Percentiles rank a stretch among this genome's conserved stretches.
These are phyloP conservation scores for Termitomyces sp. DNA, from an alignment of 768 basidiomycete genomes.

Conservation along the genomic window DNA sequence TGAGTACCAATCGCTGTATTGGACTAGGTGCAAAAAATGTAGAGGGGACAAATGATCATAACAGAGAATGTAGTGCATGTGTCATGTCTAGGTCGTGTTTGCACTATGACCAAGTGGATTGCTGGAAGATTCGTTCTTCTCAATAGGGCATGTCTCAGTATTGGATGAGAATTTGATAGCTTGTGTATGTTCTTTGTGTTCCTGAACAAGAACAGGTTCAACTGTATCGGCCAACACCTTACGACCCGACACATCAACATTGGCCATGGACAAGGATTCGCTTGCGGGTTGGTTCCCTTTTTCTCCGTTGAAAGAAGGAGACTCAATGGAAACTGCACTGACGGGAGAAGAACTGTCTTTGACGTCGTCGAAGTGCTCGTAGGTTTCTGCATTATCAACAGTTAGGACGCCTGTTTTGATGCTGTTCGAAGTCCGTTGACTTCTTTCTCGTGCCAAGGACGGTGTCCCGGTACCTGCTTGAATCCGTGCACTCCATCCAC, in stretches of 20 bases:
- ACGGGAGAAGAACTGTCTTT: conserved; percentile 13
- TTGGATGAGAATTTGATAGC: neutral
- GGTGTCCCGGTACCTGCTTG: conserved; percentile 42
- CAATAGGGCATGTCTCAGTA: neutral
- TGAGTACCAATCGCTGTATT: neutral
- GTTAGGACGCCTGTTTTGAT: conserved; percentile 52
- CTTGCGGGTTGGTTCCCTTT: neutral
- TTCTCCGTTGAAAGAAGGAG: conserved; percentile 5
- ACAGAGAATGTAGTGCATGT: neutral
- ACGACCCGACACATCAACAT: conserved; percentile 1
- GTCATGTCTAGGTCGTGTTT: neutral
- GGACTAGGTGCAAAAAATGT: neutral
- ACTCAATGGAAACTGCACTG: conserved; percentile 4
- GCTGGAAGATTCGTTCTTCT: neutral
- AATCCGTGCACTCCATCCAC: conserved; percentile 79
- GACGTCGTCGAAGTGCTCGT: conserved; percentile 20
- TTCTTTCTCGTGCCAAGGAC: conserved; percentile 45
- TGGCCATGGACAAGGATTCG: neutral
- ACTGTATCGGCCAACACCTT: conserved; percentile 12
- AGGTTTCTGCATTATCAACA: conserved; percentile 34
- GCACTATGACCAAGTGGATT: neutral
- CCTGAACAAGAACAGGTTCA: conserved; percentile 1
- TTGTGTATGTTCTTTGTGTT: conserved; percentile 1
- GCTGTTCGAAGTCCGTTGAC: conserved; percentile 57
- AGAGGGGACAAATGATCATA: neutral